Conservation (phyloP, 768 basidiomycete genomes). For the Tylopilus plumbeoviolaceoides region DNA sequence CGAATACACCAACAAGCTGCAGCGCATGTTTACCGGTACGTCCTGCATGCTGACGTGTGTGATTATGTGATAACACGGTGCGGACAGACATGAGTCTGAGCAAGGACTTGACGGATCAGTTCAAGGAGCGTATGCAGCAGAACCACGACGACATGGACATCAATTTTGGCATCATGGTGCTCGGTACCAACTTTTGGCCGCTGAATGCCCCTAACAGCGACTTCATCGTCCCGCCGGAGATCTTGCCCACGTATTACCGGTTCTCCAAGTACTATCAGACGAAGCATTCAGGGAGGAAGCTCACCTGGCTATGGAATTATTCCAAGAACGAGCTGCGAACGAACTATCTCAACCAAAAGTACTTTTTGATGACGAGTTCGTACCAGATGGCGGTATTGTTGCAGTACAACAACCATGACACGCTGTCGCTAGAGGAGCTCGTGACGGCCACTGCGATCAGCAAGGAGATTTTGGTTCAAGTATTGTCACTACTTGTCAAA, state of each 20-base stretch:
- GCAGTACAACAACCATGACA: constrained; percentile 91
- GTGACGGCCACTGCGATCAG: constrained; percentile 72
- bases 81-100: constrained; percentile 89
- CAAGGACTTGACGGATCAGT: constrained; percentile 92
- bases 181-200: constrained; percentile 97
- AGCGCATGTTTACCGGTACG: constrained; percentile 93
- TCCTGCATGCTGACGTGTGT: neutral
- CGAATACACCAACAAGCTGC: constrained; percentile 94
- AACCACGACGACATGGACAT: constrained; percentile 84
- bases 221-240: constrained; percentile 85
- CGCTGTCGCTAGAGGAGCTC: constrained; percentile 77
- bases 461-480: constrained; percentile 74
- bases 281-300: constrained; percentile 90
- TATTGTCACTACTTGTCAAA: constrained; percentile 66
- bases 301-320: constrained; percentile 99
- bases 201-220: constrained; percentile 78
- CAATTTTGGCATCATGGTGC: constrained; percentile 89
- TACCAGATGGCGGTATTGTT: constrained; percentile 94
- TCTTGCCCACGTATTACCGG: constrained; percentile 81
- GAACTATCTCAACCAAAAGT: constrained; percentile 90
- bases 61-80: constrained; percentile 1
- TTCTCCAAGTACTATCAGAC: constrained; percentile 92
- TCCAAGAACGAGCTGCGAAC: constrained; percentile 95
- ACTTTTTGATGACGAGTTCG: constrained; percentile 91
- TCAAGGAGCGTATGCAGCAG: constrained; percentile 89